Base-by-base conservation (phyloP, 2,329 filamentous ascomycete genomes). In the Clarireedia hainanense region DNA sequence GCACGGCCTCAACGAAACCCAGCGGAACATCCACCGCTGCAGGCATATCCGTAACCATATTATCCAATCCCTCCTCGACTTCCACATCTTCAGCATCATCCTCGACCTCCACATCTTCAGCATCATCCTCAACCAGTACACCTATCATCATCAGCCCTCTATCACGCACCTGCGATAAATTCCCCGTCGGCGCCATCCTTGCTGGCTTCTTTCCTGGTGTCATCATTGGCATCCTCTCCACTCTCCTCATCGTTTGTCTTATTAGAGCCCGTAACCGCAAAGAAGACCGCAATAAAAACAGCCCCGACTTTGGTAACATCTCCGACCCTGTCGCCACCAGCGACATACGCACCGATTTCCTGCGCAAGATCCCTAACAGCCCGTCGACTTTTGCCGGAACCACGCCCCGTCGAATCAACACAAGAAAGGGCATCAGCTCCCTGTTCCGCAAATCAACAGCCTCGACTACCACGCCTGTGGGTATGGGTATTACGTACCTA, bases 341-440 rank as follows among this genome's bases (percentile, higher is more conserved):
- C 68, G 48, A 69, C 69, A 39, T 76, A 57, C 75, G 79, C 52
- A 75, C 74, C 39, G 80, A 83, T 63, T 83, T 83, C 62, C 75
- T 78, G 42, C 76, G 74, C 64, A 69, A 67, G 56, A 57, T 52
- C 34, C 61, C 65, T 1, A 50, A 55, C 12, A 62, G 63, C 4
- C 62, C 65, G 1, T 66, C 63, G 0, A 59, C 61, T 2, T 58
- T 58, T 2, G 46, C 52, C 5, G 26, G 27, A 20, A 47, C 46
- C 15, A 55, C 52, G 2, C 52, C 46, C 20, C 42, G 17, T 49
- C 55, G 23, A 55, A 23, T 42, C 10, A 48, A 50, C 15, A 64
- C 60, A 1, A 53, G 65, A 7, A 51, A 61, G 7, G 59, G 65
- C 2, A 61, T 68, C 4, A 60, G 57, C 6, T 67, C 63, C 5